Base-by-base conservation (phyloP, 306 rosid species). In the Myrica gale region DNA sequence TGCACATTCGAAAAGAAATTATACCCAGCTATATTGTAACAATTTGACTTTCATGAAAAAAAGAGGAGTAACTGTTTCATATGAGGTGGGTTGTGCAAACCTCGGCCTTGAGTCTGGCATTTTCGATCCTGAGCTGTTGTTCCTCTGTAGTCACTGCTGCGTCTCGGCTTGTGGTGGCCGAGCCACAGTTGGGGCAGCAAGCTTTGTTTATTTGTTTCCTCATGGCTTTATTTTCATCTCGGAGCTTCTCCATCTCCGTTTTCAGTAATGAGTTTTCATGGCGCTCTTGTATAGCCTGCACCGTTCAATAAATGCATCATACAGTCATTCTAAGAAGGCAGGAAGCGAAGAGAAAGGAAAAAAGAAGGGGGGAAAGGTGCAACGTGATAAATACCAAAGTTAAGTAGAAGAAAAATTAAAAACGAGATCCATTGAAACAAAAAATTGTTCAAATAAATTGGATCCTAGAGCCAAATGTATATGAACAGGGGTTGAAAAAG, bases 41-140 rank as follows among this genome's bases (percentile, higher is more conserved):
- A 32, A 32, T 32, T 32, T 32, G 37, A 3, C 37, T 32, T 32
- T 32, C 32, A 61, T 15, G 9, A 37, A 61, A 61, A 61, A 5
- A 12, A 7, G 68, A 61, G 13, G 12, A 26, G n/a, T 0, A 15
- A 62, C 19, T 32, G 12, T 26, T 26, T 62, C 16, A 2, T 9
- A 1, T n/a, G 37, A 45, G 44, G 26, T 58, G 5, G 3, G 3
- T 56, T 12, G n/a, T 16, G 10, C 17, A 68, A 52, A 91, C 98
- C 98, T 96, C 99, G 46, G 97, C 90, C 89, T 90, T 96, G 84
- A 96, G 99, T 57, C 87, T 89, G 63, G 92, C 96, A 72, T 96
- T 96, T 79, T 96, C 97, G 58, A 92, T 90, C 17, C 97, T 91
- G 0, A 96, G 90, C 71, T 93, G 92, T 68, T 96, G 98, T 73